Evolutionary conservation across 495 filamentous ascomycete genomes (phyloP).

Genomic region (Penicillium coprophilum): DNA sequence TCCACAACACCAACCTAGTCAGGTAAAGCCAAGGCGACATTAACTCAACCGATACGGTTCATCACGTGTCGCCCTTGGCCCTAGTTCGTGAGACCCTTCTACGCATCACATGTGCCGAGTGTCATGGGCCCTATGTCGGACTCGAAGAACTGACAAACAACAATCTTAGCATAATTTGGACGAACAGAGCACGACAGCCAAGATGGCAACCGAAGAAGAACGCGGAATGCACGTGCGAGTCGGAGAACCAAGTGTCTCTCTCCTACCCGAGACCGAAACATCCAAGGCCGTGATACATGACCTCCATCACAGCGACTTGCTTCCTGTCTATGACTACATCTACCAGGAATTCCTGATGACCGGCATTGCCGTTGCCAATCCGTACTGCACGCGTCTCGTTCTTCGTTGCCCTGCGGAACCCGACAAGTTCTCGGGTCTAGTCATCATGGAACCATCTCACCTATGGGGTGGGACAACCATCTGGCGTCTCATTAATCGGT

Average conservation of each 20-base stretch:
- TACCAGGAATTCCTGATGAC: conserved; percentile 9
- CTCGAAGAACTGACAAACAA: background rate
- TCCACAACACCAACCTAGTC: background rate
- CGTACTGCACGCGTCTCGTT: conserved; percentile 14
- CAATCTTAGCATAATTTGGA: background rate
- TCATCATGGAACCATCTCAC: conserved; percentile 14
- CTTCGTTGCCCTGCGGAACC: conserved; percentile 13
- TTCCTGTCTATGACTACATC: conserved; percentile 6
- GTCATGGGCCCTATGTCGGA: background rate
- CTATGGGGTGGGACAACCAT: conserved; percentile 14
- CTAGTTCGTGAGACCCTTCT: background rate
- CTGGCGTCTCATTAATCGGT: conserved; percentile 13
- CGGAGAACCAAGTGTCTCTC: background rate
- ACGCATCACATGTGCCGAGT: background rate
- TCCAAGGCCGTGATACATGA: conserved; percentile 12
- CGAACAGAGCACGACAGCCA: background rate
- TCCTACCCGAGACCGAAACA: conserved; percentile 14
- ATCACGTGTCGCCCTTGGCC: background rate
- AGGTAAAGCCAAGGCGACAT: background rate
- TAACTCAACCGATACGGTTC: background rate
- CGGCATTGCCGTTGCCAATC: conserved; percentile 2
- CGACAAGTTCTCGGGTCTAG: conserved; percentile 10
- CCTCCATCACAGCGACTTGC: conserved; percentile 9
- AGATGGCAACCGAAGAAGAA: background rate
- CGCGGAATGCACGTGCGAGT: background rate